Conservation (phyloP, 2,329 filamentous ascomycete species). For the Aspergillus aculeatinus region DNA sequence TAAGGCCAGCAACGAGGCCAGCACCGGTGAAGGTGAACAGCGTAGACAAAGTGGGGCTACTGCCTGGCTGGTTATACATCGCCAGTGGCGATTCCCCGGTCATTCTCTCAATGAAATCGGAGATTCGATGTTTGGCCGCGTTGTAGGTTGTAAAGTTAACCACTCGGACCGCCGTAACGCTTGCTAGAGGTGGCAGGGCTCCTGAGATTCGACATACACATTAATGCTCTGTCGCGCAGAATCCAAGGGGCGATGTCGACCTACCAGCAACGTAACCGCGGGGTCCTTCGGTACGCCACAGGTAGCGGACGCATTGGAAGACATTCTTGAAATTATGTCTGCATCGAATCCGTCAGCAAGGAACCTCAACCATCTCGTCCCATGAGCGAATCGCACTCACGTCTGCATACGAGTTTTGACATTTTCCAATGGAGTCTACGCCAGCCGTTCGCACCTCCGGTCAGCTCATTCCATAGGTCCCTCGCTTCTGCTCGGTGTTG, state of each 20-base stretch:
- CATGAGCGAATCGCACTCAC: slow-evolving; percentile 29
- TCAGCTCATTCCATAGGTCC: not conserved
- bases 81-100: slow-evolving; percentile 44
- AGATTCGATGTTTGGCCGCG: slow-evolving; percentile 42
- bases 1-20: slow-evolving; percentile 44
- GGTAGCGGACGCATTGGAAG: slow-evolving; percentile 44
- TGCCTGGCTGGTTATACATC: slow-evolving; percentile 44
- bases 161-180: slow-evolving; percentile 47
- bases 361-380: not conserved
- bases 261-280: slow-evolving; percentile 50
- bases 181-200: slow-evolving; percentile 45
- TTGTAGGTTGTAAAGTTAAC: slow-evolving; percentile 50
- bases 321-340: slow-evolving; percentile 48
- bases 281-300: slow-evolving; percentile 49
- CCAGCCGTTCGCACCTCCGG: slow-evolving; percentile 10
- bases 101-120: slow-evolving; percentile 38
- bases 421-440: slow-evolving; percentile 49
- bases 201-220: slow-evolving; percentile 27
- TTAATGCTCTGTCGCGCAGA: slow-evolving; percentile 3
- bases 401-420: slow-evolving; percentile 53
- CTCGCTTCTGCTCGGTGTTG: not conserved
- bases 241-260: slow-evolving; percentile 8
- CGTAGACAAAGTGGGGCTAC: slow-evolving; percentile 42
- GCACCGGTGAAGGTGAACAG: slow-evolving; percentile 45
- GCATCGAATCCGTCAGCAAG: slow-evolving; percentile 3